Conservation (phyloP, 2,329 filamentous ascomycete species). For the Fusarium oxysporum region DNA sequence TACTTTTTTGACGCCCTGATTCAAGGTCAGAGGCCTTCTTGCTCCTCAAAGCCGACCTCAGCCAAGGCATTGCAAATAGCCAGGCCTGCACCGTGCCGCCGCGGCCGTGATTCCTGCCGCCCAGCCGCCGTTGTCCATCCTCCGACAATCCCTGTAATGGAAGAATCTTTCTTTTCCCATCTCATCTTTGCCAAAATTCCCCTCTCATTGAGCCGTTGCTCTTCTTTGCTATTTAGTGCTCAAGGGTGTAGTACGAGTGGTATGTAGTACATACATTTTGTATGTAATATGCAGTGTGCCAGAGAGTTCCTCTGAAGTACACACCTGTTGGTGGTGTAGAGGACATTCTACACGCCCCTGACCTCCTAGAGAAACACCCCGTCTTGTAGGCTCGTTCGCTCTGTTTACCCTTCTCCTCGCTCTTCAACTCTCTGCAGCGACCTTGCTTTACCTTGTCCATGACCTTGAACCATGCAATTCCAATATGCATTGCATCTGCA, state of each 20-base stretch:
- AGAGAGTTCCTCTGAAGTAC: constrained; percentile 16
- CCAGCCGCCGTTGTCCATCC: constrained; percentile 27
- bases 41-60: neutral
- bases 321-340: constrained; percentile 5
- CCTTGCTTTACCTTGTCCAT: constrained; percentile 9
- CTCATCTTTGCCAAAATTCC: neutral
- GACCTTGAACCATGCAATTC: constrained; percentile 29
- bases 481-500: constrained; percentile 23
- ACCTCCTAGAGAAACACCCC: constrained; percentile 11
- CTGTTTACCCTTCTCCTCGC: constrained; percentile 14
- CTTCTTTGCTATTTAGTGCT: constrained; percentile 4
- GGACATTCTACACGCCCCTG: constrained; percentile 14
- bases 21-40: neutral
- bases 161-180: constrained; percentile 12
- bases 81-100: constrained; percentile 23
- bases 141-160: constrained; percentile 7
- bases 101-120: constrained; percentile 37
- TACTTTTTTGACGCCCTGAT: neutral
- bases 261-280: constrained; percentile 13
- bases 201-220: neutral
- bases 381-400: constrained; percentile 2
- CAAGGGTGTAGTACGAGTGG: constrained; percentile 17
- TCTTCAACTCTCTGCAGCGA: neutral
- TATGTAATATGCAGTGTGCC: constrained; percentile 24
- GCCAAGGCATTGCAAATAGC: constrained; percentile 14